phyloP scores from a whole-genome alignment of 371 early-diverging fungal species.

The Neoconidiobolus thromboides region DNA sequence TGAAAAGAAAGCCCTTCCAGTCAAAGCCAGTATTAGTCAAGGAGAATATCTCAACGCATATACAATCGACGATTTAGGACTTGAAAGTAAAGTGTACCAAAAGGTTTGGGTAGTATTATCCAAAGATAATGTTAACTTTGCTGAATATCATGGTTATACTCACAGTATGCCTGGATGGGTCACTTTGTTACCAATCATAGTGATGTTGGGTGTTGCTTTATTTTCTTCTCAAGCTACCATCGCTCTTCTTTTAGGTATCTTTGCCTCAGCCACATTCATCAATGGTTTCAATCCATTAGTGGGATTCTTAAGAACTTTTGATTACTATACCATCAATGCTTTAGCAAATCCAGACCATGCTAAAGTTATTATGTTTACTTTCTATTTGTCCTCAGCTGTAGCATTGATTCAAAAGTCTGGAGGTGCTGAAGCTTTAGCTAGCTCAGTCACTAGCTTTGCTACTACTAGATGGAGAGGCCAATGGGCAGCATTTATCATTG shows the following conservation, averaged over 20 bases:
- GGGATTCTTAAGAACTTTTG: conserved; percentile 3
- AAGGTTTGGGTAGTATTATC: not conserved
- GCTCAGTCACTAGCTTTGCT: conserved; percentile 2
- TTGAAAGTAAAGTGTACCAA: not conserved
- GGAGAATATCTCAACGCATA: not conserved
- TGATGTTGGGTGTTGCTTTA: not conserved
- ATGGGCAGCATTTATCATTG: conserved; percentile 5
- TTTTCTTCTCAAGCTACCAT: conserved; percentile 2
- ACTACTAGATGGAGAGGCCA: conserved; percentile 5
- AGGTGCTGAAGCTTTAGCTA: conserved; percentile 5
- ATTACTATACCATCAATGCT: conserved; percentile 4
- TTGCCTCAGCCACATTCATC: conserved; percentile 3
- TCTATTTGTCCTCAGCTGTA: conserved; percentile 1
- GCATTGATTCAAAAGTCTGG: conserved; percentile 7
- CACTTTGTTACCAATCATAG: conserved; percentile 4
- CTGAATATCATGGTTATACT: not conserved
- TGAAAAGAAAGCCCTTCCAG: not conserved
- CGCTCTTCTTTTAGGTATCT: conserved; percentile 5
- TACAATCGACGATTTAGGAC: not conserved
- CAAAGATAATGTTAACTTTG: not conserved
- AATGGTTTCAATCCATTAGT: conserved; percentile 6
- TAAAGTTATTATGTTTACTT: conserved; percentile 6
- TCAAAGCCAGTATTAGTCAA: not conserved
- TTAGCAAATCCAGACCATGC: conserved; percentile 6
- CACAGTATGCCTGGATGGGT: conserved; percentile 5